A percentile compares a stretch with the other conserved stretches of the same genome.
Evolutionary conservation across 108 stramenopile genomes (phyloP).

Genomic region (Craspedostauros australis): DNA sequence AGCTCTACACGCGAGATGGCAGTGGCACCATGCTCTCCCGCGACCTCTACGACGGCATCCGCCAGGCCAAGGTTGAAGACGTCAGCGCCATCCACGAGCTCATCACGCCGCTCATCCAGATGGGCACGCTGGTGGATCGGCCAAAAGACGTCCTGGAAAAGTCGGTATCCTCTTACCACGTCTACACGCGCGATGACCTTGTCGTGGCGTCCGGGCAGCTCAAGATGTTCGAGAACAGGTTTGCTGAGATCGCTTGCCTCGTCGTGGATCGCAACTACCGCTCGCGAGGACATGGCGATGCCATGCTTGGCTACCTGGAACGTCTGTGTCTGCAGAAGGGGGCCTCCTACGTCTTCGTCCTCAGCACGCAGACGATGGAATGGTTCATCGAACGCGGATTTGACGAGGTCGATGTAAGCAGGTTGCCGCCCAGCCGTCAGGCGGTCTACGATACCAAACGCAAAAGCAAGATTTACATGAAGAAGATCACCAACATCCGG

Average conservation of each 20-base stretch:
- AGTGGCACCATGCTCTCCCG: conserved; percentile 86
- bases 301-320: conserved; percentile 94
- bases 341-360: conserved; percentile 75
- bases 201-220: conserved; percentile 88
- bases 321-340: conserved; percentile 71
- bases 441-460: conserved; percentile 67
- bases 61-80: conserved; percentile 77
- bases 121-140: conserved; percentile 79
- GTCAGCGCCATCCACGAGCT: conserved; percentile 82
- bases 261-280: conserved; percentile 87
- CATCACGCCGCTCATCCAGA: conserved; percentile 77
- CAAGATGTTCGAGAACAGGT: conserved; percentile 73
- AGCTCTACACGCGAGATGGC: conserved; percentile 95
- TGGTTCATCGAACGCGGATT: conserved; percentile 96
- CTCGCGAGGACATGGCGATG: conserved; percentile 85
- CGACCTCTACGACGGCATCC: conserved; percentile 94
- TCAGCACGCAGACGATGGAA: conserved; percentile 95
- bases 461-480: conserved; percentile 86
- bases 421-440: conserved; percentile 70
- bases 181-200: conserved; percentile 82
- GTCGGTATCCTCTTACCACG: conserved; percentile 80
- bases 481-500: conserved; percentile 63
- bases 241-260: conserved; percentile 92
- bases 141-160: conserved; percentile 71
- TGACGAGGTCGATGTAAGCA: conserved; percentile 54